A percentile compares a stretch with the other conserved stretches of the same genome.
Evolutionary conservation across 176 grass and related monocot species (phyloP).

Genomic region (Carex scoparia): DNA sequence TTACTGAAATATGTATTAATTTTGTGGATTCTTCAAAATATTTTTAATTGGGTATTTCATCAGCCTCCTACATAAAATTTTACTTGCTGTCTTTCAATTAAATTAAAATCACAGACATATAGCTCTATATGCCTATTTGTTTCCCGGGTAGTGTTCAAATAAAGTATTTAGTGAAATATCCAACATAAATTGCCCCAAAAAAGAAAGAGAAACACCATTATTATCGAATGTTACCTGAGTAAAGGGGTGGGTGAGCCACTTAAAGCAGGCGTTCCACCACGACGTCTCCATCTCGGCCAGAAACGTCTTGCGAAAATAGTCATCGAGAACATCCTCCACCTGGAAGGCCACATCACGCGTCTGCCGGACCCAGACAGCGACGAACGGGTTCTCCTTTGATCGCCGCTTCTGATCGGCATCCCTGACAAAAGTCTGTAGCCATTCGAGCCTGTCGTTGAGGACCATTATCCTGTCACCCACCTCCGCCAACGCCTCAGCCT

Average conservation of each 20-base stretch:
- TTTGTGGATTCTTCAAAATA: neutral
- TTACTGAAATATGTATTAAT: neutral
- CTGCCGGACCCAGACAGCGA: conserved; percentile 57
- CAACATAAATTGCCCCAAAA: neutral
- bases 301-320: conserved; percentile 1
- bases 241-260: neutral
- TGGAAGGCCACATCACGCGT: conserved; percentile 58
- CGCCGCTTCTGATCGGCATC: conserved; percentile 50
- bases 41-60: neutral
- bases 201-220: neutral
- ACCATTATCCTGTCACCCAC: conserved; percentile 21
- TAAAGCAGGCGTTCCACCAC: neutral
- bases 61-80: neutral
- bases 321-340: conserved; percentile 57
- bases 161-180: neutral
- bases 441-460: conserved; percentile 59
- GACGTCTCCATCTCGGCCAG: conserved; percentile 4
- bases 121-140: neutral
- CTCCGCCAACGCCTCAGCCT: neutral
- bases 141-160: neutral
- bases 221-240: neutral
- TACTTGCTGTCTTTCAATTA: too few relatives aligned
- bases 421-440: conserved; percentile 60
- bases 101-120: too few relatives aligned
- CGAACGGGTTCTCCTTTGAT: conserved; percentile 40